A percentile compares a stretch with the other conserved stretches of the same genome.
These are phyloP conservation scores for Rhododendron griersonianum DNA, from an alignment of 148 eudicot genomes.

Conservation along the genomic window DNA sequence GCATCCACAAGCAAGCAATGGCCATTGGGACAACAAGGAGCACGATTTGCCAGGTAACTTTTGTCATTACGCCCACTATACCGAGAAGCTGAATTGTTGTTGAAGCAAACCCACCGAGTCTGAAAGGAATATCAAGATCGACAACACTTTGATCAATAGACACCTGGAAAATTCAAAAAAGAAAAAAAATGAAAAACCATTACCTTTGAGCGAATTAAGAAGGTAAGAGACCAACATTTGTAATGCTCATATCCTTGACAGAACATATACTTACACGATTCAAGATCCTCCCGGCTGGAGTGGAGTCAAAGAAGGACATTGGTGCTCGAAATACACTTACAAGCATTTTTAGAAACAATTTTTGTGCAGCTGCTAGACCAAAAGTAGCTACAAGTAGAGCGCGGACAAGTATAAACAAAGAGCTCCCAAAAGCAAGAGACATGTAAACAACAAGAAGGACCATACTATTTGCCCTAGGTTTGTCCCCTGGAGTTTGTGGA, in stretches of 20 bases:
- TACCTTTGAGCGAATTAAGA: constrained; percentile 3
- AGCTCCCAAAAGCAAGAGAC: constrained; percentile 96
- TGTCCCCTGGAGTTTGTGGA: constrained; percentile 74
- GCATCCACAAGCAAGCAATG: constrained; percentile 94
- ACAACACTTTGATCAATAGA: constrained; percentile 95
- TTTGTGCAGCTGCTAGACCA: constrained; percentile 86
- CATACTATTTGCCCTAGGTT: constrained; percentile 60
- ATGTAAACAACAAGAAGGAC: constrained; percentile 78
- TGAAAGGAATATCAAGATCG: constrained; percentile 91
- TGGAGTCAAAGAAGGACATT: constrained; percentile 97
- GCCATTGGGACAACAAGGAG: constrained; percentile 91
- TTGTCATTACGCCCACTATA: constrained; percentile 85
- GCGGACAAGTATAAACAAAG: constrained; percentile 80
- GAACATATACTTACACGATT: constrained; percentile 62
- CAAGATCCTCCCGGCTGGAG: constrained; percentile 91
- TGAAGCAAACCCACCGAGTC: constrained; percentile 90
- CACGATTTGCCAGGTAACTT: constrained; percentile 92
- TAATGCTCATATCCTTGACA: constrained; percentile 2
- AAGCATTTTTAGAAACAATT: constrained; percentile 83
- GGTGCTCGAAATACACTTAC: constrained; percentile 76
- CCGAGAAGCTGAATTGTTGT: constrained; percentile 89
- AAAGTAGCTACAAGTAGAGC: constrained; percentile 85
- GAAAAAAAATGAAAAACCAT: neutral
- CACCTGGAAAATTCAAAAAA: constrained; percentile 45
- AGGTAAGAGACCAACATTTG: neutral